Evolutionary conservation across 305 asterid genomes (phyloP), one percentile per base, ranked within the genome.

Genomic region (Fraxinus angustifolia): DNA sequence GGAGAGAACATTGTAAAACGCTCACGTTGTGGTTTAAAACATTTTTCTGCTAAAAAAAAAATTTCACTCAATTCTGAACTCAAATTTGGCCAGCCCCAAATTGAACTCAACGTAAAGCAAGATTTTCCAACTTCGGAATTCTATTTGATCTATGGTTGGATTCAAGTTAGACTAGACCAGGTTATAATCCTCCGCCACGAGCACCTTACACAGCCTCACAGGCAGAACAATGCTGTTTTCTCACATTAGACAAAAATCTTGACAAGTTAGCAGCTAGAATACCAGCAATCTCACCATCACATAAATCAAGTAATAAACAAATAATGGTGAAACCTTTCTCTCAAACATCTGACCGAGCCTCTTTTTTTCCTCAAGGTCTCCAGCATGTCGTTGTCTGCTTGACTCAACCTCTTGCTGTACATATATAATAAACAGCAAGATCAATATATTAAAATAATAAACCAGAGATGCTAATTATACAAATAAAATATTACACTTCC

Each of bases 341-440:
- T 86, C 93, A 85, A 87, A 82, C 93, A 93, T 93, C 84, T 94
- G 89, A 50, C 80, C 84, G 56, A 96, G 92, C 86, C 97, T 89
- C 86, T 79, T 87, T 86, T 96, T 96, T 83, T 92, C 94, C 87
- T 91, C 94, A 17, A 94, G 90, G 84, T 96, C 97, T 78, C 98
- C 98, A 82, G 95, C 87, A 87, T 94, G 98, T 2, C 98, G 83
- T 65, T 87, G 91, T 85, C 97, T 88, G 91, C 98, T 96, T 33
- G 82, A 67, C 65, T 96, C 94, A 87, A 88, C 83, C 86, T 92
- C 97, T 81, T 83, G 88, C 99, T 96, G 92, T 79, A 6, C 75
- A 31, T 33, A 70, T 33, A 70, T 33, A 6, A 33, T 31, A 70
- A 70, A 70, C 21, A 70, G 75, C 45, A 30, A 31, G 75, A 17